phyloP scores from a whole-genome alignment of 345 rosid species.

The Rhodamnia rubescens region DNA sequence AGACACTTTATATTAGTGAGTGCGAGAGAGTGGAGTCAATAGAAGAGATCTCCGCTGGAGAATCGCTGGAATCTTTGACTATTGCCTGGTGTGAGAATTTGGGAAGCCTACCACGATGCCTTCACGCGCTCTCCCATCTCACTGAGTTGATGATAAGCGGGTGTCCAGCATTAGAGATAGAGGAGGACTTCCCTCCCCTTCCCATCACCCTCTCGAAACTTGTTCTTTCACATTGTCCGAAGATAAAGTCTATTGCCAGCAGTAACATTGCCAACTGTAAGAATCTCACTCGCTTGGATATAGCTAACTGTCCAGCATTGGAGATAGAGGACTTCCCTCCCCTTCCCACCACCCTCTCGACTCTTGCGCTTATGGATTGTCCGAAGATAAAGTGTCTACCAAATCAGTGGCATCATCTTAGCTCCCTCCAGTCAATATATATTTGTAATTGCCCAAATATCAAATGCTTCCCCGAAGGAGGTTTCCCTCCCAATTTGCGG shows the following conservation, averaged over 20 bases:
- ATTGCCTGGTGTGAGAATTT: neutral
- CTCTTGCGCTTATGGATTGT: accelerated
- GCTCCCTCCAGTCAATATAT: accelerated
- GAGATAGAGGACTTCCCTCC: neutral
- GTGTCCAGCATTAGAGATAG: neutral
- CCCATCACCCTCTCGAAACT: neutral
- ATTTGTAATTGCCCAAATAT: neutral
- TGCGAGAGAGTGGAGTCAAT: neutral
- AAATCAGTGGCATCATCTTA: neutral
- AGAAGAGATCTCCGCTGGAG: neutral
- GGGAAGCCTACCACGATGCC: accelerated
- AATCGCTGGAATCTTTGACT: too few species aligned
- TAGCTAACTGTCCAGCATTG: neutral
- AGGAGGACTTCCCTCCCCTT: neutral
- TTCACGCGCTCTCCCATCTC: neutral
- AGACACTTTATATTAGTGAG: too few species aligned
- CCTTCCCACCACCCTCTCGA: neutral
- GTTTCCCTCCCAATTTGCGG: neutral
- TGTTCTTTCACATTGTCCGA: neutral
- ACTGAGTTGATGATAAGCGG: accelerated
- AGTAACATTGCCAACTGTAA: neutral
- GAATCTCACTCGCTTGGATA: neutral
- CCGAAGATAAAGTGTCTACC: neutral
- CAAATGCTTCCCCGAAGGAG: neutral
- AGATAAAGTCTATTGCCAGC: neutral